Evolutionary conservation across 192 early-diverging fungal species (phyloP), one percentile per base, ranked within the genome.

Genomic region (Diversispora epigaea): DNA sequence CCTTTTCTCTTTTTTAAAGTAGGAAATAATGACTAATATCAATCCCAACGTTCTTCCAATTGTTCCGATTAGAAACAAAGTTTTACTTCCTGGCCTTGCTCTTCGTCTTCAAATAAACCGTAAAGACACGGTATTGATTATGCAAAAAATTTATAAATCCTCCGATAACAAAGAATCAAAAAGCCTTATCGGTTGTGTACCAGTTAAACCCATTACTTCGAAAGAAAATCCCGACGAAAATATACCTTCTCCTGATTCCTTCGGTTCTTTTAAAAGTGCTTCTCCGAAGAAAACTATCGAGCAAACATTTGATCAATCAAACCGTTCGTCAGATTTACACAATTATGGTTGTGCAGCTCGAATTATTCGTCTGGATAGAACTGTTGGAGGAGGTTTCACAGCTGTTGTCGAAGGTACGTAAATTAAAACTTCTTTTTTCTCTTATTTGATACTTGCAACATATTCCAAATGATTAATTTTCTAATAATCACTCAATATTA

Each of bases 11-110:
- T 32, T 32, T 32, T 32, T 2, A 32, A n/a, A n/a, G n/a, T n/a
- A n/a, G n/a, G n/a, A n/a, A n/a, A 32, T 32, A 1, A 32, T 32
- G 25, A 32, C 25, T 2, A 32, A 32, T 32, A 32, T 32, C 2
- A 32, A 32, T 32, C 86, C 86, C 5, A 80, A 80, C n/a, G 70
- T 76, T 3, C 61, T 88, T 17, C 83, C 85, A 22, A 57, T 88
- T 15, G 64, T 88, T n/a, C 81, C 84, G 10, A 75, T 88, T 56
- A 78, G 81, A 45, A 83, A 85, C 65, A 86, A 84, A 62, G 86
- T 91, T 10, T 81, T 93, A 14, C 79, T 92, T 6, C 92, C 92
- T 11, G 87, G 86, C 10, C 81, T 89, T 7, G 86, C 91, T 11
- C 77, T 87, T 44, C 83, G 87, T 3, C 73, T 88, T n/a, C 84